Evolutionary conservation across 2,329 filamentous ascomycete genomes (phyloP).

Genomic region (Aspergillus brunneoviolaceus): DNA sequence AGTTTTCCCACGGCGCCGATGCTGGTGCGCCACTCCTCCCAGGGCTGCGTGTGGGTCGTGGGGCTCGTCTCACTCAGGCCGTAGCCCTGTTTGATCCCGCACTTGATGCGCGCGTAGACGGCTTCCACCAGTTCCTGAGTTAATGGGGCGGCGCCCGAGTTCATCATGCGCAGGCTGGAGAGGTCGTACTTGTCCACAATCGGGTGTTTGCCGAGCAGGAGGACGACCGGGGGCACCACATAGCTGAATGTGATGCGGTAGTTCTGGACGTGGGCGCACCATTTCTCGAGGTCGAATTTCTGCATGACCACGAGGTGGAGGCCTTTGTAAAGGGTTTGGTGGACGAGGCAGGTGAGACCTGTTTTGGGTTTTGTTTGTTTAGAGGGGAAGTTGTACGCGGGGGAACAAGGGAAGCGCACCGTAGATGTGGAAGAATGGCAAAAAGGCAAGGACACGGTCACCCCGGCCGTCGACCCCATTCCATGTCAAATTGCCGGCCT

Average conservation of each 20-base stretch:
- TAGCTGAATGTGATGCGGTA: constrained; percentile 75
- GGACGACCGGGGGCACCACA: constrained; percentile 79
- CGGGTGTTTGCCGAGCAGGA: constrained; percentile 77
- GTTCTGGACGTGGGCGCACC: constrained; percentile 74
- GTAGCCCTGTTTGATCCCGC: constrained; percentile 89
- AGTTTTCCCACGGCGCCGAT: constrained; percentile 78
- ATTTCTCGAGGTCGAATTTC: constrained; percentile 77
- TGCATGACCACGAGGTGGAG: constrained; percentile 69
- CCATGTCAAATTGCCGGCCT: constrained; percentile 58
- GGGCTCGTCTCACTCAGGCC: constrained; percentile 86
- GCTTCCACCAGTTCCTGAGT: constrained; percentile 76
- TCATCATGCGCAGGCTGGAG: constrained; percentile 75
- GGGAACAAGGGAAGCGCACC: constrained; percentile 49
- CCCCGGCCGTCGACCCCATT: constrained; percentile 60
- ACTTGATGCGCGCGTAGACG: constrained; percentile 69
- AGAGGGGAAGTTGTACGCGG: constrained; percentile 9
- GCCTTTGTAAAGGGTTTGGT: constrained; percentile 66
- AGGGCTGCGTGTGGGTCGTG: constrained; percentile 70
- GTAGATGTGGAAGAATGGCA: constrained; percentile 93
- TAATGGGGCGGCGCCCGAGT: constrained; percentile 82
- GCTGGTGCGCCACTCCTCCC: constrained; percentile 72
- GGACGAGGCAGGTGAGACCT: constrained; percentile 71
- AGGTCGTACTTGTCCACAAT: constrained; percentile 78
- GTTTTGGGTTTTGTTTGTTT: neutral
- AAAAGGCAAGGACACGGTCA: constrained; percentile 73